These are phyloP conservation scores for Ilex aquifolium DNA, from an alignment of 257 asterid species.

Conservation along the genomic window DNA sequence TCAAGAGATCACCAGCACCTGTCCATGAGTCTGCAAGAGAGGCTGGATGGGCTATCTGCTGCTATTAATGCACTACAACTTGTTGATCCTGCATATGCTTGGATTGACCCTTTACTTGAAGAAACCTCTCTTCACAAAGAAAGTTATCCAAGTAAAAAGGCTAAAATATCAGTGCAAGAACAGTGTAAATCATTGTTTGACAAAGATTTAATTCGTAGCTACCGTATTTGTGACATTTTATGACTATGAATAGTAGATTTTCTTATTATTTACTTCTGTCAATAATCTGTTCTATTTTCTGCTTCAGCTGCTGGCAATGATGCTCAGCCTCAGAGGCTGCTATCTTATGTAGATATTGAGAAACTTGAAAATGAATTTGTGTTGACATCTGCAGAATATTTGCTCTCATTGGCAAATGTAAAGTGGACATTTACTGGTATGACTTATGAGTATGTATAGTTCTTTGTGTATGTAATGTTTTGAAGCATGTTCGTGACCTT, in stretches of 20 bases:
- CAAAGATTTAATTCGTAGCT: conserved; percentile 2
- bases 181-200: conserved; percentile 37
- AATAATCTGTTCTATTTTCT: conserved; percentile 9
- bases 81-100: conserved; percentile 87
- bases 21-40: conserved; percentile 70
- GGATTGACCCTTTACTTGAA: conserved; percentile 68
- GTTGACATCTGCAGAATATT: conserved; percentile 69
- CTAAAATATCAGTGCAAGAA: conserved; percentile 60
- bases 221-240: neutral
- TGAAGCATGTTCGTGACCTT: no score
- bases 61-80: conserved; percentile 93
- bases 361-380: conserved; percentile 84
- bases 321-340: conserved; percentile 44
- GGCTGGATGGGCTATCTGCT: conserved; percentile 79
- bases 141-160: conserved; percentile 70
- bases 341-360: conserved; percentile 60
- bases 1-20: conserved; percentile 55
- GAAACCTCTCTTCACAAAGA: conserved; percentile 38
- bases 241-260: neutral
- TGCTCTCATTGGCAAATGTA: conserved; percentile 57
- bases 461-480: neutral
- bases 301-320: conserved; percentile 53
- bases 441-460: conserved; percentile 10
- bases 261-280: neutral
- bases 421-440: conserved; percentile 71